These are phyloP conservation scores for Linum usitatissimum DNA, from an alignment of 345 rosid genomes.

Conservation along the genomic window DNA sequence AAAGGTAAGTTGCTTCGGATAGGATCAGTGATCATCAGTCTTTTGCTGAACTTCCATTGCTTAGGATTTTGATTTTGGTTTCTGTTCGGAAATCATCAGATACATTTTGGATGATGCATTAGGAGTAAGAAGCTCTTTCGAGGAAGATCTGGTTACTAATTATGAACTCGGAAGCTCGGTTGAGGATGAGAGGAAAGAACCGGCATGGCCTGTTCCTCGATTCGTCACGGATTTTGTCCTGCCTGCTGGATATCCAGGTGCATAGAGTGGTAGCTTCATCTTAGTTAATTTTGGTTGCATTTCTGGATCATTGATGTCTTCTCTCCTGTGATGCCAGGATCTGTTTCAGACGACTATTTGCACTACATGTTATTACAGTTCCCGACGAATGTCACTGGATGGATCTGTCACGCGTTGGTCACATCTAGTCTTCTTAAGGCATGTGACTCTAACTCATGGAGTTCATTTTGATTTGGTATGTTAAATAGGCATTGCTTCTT, in stretches of 20 bases:
- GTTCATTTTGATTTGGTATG: slow-evolving; percentile 25
- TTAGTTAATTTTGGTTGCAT: too few species aligned
- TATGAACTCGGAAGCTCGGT: slow-evolving; percentile 17
- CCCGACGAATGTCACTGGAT: slow-evolving; percentile 91
- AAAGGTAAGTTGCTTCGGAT: slow-evolving; percentile 33
- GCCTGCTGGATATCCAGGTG: slow-evolving; percentile 89
- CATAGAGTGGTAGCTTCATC: neutral
- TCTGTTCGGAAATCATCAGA: slow-evolving; percentile 30
- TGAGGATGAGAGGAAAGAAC: slow-evolving; percentile 18
- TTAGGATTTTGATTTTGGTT: slow-evolving; percentile 12
- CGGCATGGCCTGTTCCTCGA: slow-evolving; percentile 51
- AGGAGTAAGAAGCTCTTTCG: slow-evolving; percentile 33
- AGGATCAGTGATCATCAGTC: neutral
- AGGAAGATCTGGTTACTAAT: slow-evolving; percentile 21
- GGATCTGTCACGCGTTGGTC: slow-evolving; percentile 86
- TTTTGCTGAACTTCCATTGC: neutral
- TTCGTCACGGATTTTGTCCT: slow-evolving; percentile 53
- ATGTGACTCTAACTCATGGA: slow-evolving; percentile 38
- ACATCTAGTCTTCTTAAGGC: slow-evolving; percentile 97
- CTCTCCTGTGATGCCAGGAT: slow-evolving; percentile 35
- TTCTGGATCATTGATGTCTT: too few species aligned
- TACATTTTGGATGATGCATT: slow-evolving; percentile 47
- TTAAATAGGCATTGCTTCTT: slow-evolving; percentile 12
- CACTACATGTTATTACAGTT: slow-evolving; percentile 82
- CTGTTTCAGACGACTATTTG: slow-evolving; percentile 92